Base-by-base conservation (phyloP, 2,329 filamentous ascomycete genomes). In the Domatiomyces catenatus region DNA sequence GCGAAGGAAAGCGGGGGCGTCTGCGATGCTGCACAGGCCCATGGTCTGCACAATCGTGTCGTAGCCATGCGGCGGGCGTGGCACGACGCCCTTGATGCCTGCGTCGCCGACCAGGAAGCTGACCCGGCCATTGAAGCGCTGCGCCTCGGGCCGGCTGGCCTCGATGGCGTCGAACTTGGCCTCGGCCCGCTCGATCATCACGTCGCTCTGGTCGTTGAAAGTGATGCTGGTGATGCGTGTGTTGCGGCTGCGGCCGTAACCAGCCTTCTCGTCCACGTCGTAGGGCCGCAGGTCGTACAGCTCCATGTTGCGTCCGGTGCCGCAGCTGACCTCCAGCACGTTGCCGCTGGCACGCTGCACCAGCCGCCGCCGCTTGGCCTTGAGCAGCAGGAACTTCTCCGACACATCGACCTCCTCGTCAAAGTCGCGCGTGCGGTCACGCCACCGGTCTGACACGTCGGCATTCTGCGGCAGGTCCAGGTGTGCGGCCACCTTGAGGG, bases 11-110 rank as follows among this genome's bases (percentile, higher is more conserved):
- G 42, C 54, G 7, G 59, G 56, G 2, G 58, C 55, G 32, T 56
- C 55, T 1, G 57, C 48, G 52, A 59, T 70, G 46, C 71, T 73
- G 58, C 72, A 74, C 4, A 74, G 56, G 2, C 71, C 71, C 70
- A 74, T 73, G 1, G 71, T 73, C 58, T 74, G 69, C 36, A 75
- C 59, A 43, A 75, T 61, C 0, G 70, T 72, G 59, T 74, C 71
- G 55, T 67, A 74, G 44, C 61, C 61, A 15, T 52, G 56, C 10
- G 52, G 47, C 2, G 57, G 58, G 46, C 56, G 36, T 15, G 46
- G 20, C 44, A 58, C 57, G 10, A 56, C 32, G 39, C 52, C 32
- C 15, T 32, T 44, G 22, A 53, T 48, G 17, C 49, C 47, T 8
- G 56, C 57, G 26, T 59, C 58, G 3, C 55, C 59, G 8, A 58